Evolutionary conservation across 2,329 filamentous ascomycete species (phyloP), one percentile per base, ranked within the genome.

Genomic region (Berkeleyomyces basicola): DNA sequence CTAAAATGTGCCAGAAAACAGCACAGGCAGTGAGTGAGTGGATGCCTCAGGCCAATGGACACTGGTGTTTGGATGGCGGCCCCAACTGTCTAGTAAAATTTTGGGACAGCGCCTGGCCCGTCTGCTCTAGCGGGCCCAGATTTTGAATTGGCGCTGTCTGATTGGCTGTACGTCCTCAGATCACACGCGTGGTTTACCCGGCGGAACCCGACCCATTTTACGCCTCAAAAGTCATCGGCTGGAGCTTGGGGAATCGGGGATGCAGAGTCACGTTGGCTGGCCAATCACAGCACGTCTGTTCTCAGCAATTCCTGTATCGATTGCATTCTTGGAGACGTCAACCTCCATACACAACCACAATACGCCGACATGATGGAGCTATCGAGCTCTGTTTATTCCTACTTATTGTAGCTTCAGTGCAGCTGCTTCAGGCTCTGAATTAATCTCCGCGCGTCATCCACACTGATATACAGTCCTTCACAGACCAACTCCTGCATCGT

Each of bases 351-450:
- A 23, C 23, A 23, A 23, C 23, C 23, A 23, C 23, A 23, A 23
- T 23, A 23, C 23, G 23, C 23, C 23, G 23, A 23, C 23, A 23
- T 23, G 23, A 23, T 23, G 23, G 23, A 23, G 23, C 23, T 23
- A 23, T 23, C 23, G 2, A 23, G 23, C 23, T 23, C 23, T 23
- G 23, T 23, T 23, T 23, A 23, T 23, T 23, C 2, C 23, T 23
- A 23, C 23, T 23, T 23, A 23, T 23, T 23, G 31, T 7, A 49
- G 7, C 37, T 7, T 73, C 70, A 86, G 71, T 85, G 82, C 72
- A 86, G 74, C 65, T 82, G 75, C 70, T 80, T 81, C 64, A 87
- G 70, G 68, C 83, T 81, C 68, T 86, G 83, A 1, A 87, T 75
- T 61, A 83, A 68, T 60, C 79, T 80, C 58, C 83, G 76, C 73